Evolutionary conservation across 306 rosid genomes (phyloP).

Genomic region (Quillaja saponaria): DNA sequence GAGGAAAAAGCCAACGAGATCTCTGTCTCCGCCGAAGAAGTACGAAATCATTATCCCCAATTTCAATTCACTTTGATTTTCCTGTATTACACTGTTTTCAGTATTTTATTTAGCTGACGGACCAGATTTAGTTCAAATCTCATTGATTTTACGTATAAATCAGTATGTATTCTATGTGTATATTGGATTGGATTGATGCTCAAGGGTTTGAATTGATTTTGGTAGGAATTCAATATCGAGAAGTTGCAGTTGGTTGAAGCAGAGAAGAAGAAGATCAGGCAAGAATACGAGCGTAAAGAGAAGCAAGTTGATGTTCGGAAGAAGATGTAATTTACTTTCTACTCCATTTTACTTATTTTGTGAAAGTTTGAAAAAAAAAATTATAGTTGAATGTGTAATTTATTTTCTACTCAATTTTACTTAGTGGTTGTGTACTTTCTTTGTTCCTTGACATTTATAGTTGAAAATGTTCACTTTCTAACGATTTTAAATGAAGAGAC

Average conservation of each 20-base stretch:
- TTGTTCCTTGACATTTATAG: background rate
- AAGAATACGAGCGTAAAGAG: conserved; percentile 88
- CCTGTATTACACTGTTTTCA: background rate
- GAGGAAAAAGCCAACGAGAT: conserved; percentile 98
- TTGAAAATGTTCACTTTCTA: background rate
- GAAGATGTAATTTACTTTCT: conserved; percentile 62
- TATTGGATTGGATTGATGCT: conserved; percentile 18
- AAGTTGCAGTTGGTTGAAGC: conserved; percentile 92
- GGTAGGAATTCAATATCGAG: conserved; percentile 93
- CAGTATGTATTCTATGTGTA: background rate
- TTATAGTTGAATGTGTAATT: conserved; percentile 86
- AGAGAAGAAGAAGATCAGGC: conserved; percentile 95
- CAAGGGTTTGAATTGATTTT: background rate
- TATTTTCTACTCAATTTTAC: background rate
- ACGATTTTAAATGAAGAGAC: too few relatives aligned
- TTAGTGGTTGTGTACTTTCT: too few relatives aligned
- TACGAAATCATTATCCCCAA: conserved; percentile 18
- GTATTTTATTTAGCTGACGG: background rate
- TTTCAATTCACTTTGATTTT: conserved; percentile 8
- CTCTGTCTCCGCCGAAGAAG: conserved; percentile 93
- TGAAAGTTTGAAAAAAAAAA: background rate
- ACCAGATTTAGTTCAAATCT: background rate
- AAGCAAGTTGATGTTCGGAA: conserved; percentile 91
- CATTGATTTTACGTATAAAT: background rate
- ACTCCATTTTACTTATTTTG: background rate